Evolutionary conservation across 2,329 filamentous ascomycete genomes (phyloP).

Genomic region (Talaromyces rugulosus): DNA sequence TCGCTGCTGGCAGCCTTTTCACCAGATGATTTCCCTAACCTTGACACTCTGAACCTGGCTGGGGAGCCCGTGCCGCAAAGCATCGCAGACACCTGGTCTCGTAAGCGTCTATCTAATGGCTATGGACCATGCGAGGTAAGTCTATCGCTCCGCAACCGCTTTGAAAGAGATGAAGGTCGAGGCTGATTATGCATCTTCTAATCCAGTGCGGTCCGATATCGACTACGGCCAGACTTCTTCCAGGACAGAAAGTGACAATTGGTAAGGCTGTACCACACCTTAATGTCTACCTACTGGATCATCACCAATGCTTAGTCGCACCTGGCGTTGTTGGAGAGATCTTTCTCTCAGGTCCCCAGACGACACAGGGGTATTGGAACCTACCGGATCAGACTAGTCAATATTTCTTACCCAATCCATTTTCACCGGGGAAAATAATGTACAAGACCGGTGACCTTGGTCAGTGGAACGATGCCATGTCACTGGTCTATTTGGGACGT

Average conservation of each 20-base stretch:
- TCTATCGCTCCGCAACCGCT: not conserved
- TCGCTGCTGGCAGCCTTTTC: slow-evolving; percentile 31
- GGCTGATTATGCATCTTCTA: not conserved
- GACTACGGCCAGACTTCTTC: not conserved
- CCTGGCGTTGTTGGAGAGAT: slow-evolving; percentile 40
- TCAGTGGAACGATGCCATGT: slow-evolving; percentile 30
- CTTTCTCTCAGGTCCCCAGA: slow-evolving; percentile 41
- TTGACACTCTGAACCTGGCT: slow-evolving; percentile 30
- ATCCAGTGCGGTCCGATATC: not conserved
- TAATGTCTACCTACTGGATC: slow-evolving; percentile 42
- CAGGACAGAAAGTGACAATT: slow-evolving; percentile 28
- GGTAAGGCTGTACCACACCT: slow-evolving; percentile 34
- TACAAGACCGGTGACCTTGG: slow-evolving; percentile 43
- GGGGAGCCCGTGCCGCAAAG: slow-evolving; percentile 35
- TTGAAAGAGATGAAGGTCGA: not conserved
- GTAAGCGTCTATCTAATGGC: slow-evolving; percentile 36
- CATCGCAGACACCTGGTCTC: slow-evolving; percentile 31
- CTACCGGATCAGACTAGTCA: slow-evolving; percentile 22
- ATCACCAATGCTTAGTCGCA: slow-evolving; percentile 24
- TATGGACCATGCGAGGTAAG: slow-evolving; percentile 43
- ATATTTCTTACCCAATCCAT: slow-evolving; percentile 28
- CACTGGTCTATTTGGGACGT: slow-evolving; percentile 38
- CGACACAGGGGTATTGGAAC: slow-evolving; percentile 40
- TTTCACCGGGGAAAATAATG: slow-evolving; percentile 26
- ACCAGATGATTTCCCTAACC: slow-evolving; percentile 26